These are phyloP conservation scores for Aspergillus sp. DNA, from an alignment of 2,329 filamentous ascomycete genomes.

Conservation along the genomic window DNA sequence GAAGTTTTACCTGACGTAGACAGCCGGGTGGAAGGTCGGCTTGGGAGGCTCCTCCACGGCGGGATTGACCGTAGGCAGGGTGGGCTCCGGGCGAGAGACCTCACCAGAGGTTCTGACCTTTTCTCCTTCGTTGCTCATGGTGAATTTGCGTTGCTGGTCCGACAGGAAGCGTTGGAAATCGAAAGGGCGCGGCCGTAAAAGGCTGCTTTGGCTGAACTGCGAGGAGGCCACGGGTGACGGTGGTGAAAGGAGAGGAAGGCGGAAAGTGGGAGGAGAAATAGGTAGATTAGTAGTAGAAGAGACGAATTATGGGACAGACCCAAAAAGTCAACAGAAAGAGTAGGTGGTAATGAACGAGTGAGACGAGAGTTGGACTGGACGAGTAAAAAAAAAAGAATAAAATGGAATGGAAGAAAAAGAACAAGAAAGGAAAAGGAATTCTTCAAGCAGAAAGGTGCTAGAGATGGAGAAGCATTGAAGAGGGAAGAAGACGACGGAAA, in stretches of 20 bases:
- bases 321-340: constrained; percentile 11
- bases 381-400: constrained; percentile 8
- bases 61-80: constrained; percentile 79
- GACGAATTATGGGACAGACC: constrained; percentile 7
- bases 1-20: constrained; percentile 68
- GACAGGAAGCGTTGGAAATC: constrained; percentile 47
- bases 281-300: constrained; percentile 5
- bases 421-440: constrained; percentile 3
- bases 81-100: constrained; percentile 39
- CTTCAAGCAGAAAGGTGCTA: constrained; percentile 1
- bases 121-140: constrained; percentile 67
- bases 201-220: constrained; percentile 41
- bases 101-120: constrained; percentile 84
- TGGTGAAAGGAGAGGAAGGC: constrained; percentile 13
- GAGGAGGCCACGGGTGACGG: constrained; percentile 41
- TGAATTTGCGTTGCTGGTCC: constrained; percentile 35
- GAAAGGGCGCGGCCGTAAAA: constrained; percentile 46
- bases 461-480: constrained; percentile 4
- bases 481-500: constrained; percentile 1
- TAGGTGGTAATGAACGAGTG: constrained; percentile 22
- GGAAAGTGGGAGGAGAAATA: constrained; percentile 15
- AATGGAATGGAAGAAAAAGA: constrained; percentile 6
- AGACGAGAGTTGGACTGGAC: constrained; percentile 23
- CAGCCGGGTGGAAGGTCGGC: constrained; percentile 68
- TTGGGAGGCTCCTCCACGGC: constrained; percentile 64